A percentile compares a stretch with the other conserved stretches of the same genome.
Conservation (phyloP, 164 flowering plant species). For the Dillenia turbinata region DNA sequence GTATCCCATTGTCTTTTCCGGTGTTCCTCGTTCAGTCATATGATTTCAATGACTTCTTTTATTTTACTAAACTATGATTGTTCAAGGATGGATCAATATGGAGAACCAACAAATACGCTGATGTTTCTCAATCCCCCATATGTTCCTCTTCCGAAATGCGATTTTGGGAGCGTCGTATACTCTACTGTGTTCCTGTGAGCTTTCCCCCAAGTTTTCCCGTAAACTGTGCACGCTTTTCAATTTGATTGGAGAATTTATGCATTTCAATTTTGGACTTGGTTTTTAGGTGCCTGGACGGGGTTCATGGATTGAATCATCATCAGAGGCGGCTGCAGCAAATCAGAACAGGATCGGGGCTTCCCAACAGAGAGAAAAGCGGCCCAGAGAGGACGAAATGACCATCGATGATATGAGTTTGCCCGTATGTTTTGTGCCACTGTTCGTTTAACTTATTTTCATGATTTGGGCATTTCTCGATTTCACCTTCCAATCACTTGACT, state of each 20-base stretch:
- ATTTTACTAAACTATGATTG: not conserved
- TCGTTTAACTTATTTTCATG: conserved; percentile 13
- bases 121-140: conserved; percentile 49
- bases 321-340: conserved; percentile 17
- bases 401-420: conserved; percentile 29
- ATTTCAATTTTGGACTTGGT: not conserved
- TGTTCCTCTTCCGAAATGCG: conserved; percentile 45
- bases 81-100: conserved; percentile 65
- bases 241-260: not conserved
- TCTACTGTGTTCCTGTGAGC: conserved; percentile 81
- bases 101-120: conserved; percentile 81
- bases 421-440: too few relatives aligned
- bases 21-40: not conserved
- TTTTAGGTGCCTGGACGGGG: conserved; percentile 78
- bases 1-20: conserved; percentile 21
- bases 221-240: not conserved
- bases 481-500: not conserved
- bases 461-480: not conserved
- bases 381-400: conserved; percentile 45
- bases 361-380: conserved; percentile 71
- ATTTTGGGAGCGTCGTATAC: conserved; percentile 83
- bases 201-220: not conserved
- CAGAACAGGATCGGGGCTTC: conserved; percentile 18
- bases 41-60: not conserved
- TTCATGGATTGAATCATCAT: conserved; percentile 51